Percentiles rank a stretch among this genome's conserved stretches.
Conservation (phyloP, 352 stramenopile genomes). For the Globisporangium irregulare region DNA sequence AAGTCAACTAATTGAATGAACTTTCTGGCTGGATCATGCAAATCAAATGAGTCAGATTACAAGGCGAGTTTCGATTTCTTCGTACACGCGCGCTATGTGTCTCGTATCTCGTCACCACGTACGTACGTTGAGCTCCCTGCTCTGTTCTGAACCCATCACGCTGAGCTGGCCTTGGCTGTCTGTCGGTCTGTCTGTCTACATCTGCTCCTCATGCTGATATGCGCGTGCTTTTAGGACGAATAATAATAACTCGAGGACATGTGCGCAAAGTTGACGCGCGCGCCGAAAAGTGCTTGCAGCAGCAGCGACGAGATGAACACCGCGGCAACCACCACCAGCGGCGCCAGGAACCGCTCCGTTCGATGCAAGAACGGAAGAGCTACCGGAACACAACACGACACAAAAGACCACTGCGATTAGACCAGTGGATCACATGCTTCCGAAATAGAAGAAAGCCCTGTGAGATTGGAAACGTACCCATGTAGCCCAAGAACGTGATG, state of each 20-base stretch:
- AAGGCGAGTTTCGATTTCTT: neutral
- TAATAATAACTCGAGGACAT: slow-evolving; percentile 86
- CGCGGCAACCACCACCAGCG: slow-evolving; percentile 68
- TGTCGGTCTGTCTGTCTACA: neutral
- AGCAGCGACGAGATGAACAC: slow-evolving; percentile 84
- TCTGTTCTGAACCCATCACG: neutral
- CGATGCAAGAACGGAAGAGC: slow-evolving; percentile 88
- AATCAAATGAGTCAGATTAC: neutral
- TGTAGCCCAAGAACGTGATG: slow-evolving; percentile 97
- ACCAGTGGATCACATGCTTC: too few relatives aligned
- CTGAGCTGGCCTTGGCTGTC: neutral
- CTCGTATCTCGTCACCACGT: neutral
- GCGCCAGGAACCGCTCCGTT: slow-evolving; percentile 88
- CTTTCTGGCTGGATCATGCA: neutral
- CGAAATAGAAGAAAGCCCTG: too few relatives aligned
- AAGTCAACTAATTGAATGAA: neutral
- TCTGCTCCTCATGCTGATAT: neutral
- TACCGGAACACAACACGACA: slow-evolving; percentile 15
- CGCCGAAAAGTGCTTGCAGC: slow-evolving; percentile 66
- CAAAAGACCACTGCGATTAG: neutral
- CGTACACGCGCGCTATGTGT: neutral
- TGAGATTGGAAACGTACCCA: slow-evolving; percentile 43
- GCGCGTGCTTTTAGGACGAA: slow-evolving; percentile 26
- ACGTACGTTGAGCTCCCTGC: neutral
- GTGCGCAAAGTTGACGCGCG: slow-evolving; percentile 64